Evolutionary conservation across 495 filamentous ascomycete genomes (phyloP), one percentile per base, ranked within the genome.

Genomic region (Hapsidospora chrysogenum): DNA sequence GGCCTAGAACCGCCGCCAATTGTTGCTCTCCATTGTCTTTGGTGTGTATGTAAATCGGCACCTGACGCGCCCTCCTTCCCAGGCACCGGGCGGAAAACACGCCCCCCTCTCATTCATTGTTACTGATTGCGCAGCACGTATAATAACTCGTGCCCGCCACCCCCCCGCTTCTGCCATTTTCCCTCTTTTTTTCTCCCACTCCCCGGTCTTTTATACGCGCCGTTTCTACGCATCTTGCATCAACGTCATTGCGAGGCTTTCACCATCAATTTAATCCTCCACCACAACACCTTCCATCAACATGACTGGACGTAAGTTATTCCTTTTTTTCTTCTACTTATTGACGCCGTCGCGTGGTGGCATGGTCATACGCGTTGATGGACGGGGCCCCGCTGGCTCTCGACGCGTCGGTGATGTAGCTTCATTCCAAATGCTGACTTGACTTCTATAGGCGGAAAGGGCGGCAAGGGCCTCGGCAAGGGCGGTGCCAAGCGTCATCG

Each of bases 241-340:
- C 18, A 23, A 36, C 33, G 17, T 19, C 10, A 22, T 19, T 26
- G 17, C 20, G 20, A 17, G 3, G 2, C 17, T 6, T 16, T 13
- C 29, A 33, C 28, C 37, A 40, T 5, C 6, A 32, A 40, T 18
- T 38, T 43, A 44, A 52, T 46, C 29, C 35, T 48, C 40, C 33
- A 36, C 41, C 42, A 50, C 40, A 54, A 55, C 52, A 38, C n/a
- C n/a, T n/a, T 56, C 48, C 43, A 50, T 56, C 70, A 83, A 58
- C 44, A 93, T 93, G 85, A 86, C 85, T 83, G 85, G 85, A 81
- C 85, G 85, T 93, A 72, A 82, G 85, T 85, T 18, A 25, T 37
- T 29, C 41, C 41, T 46, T 28, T 37, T 31, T 44, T 29, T 29
- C 20, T 47, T 37, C 25, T 28, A 18, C 15, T 39, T 31, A n/a